Evolutionary conservation across 1,284 basidiomycete genomes (phyloP), one percentile per base, ranked within the genome.

Genomic region (Ceratobasidium sp.): DNA sequence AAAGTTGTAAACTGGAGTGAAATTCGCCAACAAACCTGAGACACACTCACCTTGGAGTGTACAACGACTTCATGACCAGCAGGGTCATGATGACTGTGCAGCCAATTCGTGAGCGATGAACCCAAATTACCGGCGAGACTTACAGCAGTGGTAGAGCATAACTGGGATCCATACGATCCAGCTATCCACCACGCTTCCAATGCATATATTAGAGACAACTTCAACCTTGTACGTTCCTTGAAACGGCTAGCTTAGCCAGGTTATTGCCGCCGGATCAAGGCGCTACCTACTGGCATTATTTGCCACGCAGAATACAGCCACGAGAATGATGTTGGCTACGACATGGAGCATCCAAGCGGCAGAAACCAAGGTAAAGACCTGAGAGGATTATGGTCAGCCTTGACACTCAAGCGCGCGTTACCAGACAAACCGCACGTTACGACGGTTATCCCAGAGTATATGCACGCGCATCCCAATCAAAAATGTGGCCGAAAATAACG

Each of bases 141-240:
- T 52, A 78, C 77, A 64, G 50, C 62, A 75, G 35, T 78, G 77
- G 60, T 70, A 78, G 5, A 75, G 33, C 60, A 78, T 78, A 38
- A 66, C 66, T 6, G 77, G 77, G 38, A 78, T 78, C 77, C 77
- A 78, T 27, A 78, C 73, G 16, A 71, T 62, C 77, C 77, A 78
- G 38, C 48, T 66, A 48, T 52, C 27, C n/a, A 76, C 38, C 12
- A 78, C 62, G 44, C 66, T 64, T 6, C 64, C 77, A 27, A 52
- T 55, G 54, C 77, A 78, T 12, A 78, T 30, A 20, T 76, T 60
- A 8, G 66, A 68, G n/a, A 52, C 41, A 35, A 33, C 27, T 55
- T 60, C 38, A 18, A 66, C 60, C 20, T n/a, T 64, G 46, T 74
- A 74, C 48, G 64, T 44, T 59, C 27, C 54, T 71, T 50, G 38